Base-by-base conservation (phyloP, 1,139 yeast species). In the Zygosaccharomyces sapae region DNA sequence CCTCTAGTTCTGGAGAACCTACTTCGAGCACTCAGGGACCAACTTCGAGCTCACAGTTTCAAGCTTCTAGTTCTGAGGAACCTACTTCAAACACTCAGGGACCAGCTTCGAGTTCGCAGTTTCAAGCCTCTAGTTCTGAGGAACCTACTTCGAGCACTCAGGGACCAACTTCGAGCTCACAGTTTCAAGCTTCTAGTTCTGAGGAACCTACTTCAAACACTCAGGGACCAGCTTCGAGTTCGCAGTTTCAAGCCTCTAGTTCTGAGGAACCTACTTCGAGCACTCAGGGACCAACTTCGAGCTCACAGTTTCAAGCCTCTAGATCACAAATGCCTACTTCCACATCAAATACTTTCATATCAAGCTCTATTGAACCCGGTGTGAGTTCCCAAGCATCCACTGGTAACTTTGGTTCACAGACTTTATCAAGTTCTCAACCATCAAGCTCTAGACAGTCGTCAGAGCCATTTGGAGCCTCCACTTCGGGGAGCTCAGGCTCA, bases 171-270 rank as follows among this genome's bases (percentile, higher is more conserved):
- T 19, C 41, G 33, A 38, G 16, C n/a, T 25, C 30, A 7, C 41
- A 38, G 13, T 38, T 22, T 7, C 12, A 13, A 24, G 12, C 24
- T 5, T 30, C 22, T 9, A 25, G 33, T 13, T 9, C 40, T n/a
- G 29, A 7, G n/a, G 30, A 19, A 22, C 24, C 24, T 7, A 22
- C 24, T 22, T 22, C 24, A 7, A 22, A 22, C 24, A 22, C 24
- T 22, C 24, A 22, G 24, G 24, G 24, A 22, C 24, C 24, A 5
- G 24, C 24, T n/a, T 27, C 42, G n/a, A 35, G 45, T 31, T 33
- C 49, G 13, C n/a, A 46, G 9, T 33, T 47, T 18, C 19, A 22
- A 7, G 24, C 40, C 10, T 31, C 41, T 13, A 18, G 34, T 33
- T 29, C 48, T 10, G 29, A 31, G 4, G 13, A 33, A 4, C 22